Conservation (phyloP, 2,329 filamentous ascomycete species). For the Zasmidium angulare region DNA sequence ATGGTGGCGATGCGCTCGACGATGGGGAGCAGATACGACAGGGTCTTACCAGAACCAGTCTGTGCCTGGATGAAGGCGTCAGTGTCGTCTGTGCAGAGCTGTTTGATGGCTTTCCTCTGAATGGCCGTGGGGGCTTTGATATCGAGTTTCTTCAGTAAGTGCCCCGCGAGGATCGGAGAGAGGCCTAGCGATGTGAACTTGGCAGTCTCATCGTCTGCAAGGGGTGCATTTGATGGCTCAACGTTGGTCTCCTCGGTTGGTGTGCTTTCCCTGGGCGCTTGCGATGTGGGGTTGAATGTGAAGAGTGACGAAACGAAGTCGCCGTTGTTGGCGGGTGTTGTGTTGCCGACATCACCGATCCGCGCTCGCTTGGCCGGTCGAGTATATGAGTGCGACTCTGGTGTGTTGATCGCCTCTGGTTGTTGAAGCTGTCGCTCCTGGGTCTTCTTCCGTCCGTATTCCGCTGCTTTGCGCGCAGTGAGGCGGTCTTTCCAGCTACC, state of each 20-base stretch:
- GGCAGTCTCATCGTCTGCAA: slow-evolving; percentile 71
- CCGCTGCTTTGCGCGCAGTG: slow-evolving; percentile 69
- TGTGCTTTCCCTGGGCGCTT: slow-evolving; percentile 43
- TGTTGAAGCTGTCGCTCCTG: slow-evolving; percentile 19
- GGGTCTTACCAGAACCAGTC: slow-evolving; percentile 94
- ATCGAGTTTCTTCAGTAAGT: slow-evolving; percentile 80
- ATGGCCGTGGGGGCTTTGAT: slow-evolving; percentile 92
- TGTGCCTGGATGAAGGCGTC: slow-evolving; percentile 97
- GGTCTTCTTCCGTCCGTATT: slow-evolving; percentile 51
- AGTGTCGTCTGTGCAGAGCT: slow-evolving; percentile 74
- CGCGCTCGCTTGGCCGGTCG: slow-evolving; percentile 21
- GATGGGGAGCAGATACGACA: slow-evolving; percentile 92
- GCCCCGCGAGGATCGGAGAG: slow-evolving; percentile 74
- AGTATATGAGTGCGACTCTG: slow-evolving; percentile 1
- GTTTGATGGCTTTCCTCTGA: slow-evolving; percentile 82
- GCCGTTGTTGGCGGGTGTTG: slow-evolving; percentile 18
- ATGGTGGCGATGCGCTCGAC: slow-evolving; percentile 83
- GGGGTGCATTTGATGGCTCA: slow-evolving; percentile 85
- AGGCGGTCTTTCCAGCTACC: slow-evolving; percentile 91
- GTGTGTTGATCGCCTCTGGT: background rate
- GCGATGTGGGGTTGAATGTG: slow-evolving; percentile 78
- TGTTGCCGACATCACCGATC: slow-evolving; percentile 17
- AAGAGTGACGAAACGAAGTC: slow-evolving; percentile 84
- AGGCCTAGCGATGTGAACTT: slow-evolving; percentile 86
- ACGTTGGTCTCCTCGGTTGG: slow-evolving; percentile 50